phyloP scores from a whole-genome alignment of 768 basidiomycete species.

The Suillus subaureus region DNA sequence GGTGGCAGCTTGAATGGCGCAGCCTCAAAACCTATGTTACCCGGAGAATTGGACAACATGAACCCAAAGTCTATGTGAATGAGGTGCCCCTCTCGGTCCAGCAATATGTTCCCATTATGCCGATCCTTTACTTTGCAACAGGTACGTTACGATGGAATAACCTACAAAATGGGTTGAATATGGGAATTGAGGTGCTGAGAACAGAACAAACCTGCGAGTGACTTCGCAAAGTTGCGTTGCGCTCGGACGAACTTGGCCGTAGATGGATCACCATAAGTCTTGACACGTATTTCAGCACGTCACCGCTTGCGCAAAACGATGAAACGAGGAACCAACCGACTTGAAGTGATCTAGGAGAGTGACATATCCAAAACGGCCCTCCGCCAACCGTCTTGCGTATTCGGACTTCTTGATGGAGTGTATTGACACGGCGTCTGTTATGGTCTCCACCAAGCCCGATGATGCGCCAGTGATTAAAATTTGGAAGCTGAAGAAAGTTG shows the following conservation, averaged over 20 bases:
- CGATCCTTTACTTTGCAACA: slow-evolving; percentile 98
- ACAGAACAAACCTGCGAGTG: slow-evolving; percentile 65
- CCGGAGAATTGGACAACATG: slow-evolving; percentile 95
- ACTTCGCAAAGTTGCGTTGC: slow-evolving; percentile 92
- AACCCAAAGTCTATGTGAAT: slow-evolving; percentile 99
- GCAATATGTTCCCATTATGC: slow-evolving; percentile 96
- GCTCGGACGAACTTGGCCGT: slow-evolving; percentile 88
- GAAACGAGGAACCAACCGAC: slow-evolving; percentile 46
- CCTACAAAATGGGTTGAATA: slow-evolving; percentile 43
- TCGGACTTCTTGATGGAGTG: slow-evolving; percentile 99
- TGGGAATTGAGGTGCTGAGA: slow-evolving; percentile 1
- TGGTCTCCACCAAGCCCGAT: slow-evolving; percentile 96
- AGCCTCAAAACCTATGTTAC: slow-evolving; percentile 98
- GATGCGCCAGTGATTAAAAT: slow-evolving; percentile 93
- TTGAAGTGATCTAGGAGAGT: slow-evolving; percentile 91
- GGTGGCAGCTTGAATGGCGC: slow-evolving; percentile 96
- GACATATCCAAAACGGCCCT: slow-evolving; percentile 83
- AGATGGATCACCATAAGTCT: slow-evolving; percentile 91
- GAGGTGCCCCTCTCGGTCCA: slow-evolving; percentile 93
- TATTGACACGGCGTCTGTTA: slow-evolving; percentile 97
- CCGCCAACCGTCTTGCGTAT: slow-evolving; percentile 85
- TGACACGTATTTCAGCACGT: background rate
- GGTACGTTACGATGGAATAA: slow-evolving; percentile 94
- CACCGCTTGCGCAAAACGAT: no score
- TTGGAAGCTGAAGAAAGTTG: slow-evolving; percentile 66